phyloP scores from a whole-genome alignment of 192 early-diverging fungal genomes.

The Backusella mclennaniae region DNA sequence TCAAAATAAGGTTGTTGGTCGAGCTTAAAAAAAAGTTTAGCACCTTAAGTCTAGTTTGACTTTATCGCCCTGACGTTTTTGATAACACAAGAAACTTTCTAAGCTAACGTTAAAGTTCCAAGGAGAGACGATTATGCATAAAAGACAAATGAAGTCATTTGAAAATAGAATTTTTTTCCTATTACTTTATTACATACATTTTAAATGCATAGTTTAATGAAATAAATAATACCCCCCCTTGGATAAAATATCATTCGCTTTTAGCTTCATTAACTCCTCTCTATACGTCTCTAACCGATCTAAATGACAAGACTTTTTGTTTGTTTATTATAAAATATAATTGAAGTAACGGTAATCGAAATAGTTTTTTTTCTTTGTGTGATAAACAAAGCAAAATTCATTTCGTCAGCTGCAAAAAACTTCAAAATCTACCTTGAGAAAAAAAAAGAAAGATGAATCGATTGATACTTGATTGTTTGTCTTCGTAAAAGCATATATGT shows the following conservation, averaged over 20 bases:
- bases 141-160: neutral
- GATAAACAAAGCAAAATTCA: neutral
- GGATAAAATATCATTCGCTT: neutral
- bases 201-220: neutral
- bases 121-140: too few species aligned
- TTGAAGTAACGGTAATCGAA: neutral
- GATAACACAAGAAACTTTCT: neutral
- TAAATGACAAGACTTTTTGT: neutral
- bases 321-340: neutral
- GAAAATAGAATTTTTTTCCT: neutral
- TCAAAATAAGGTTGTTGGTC: neutral
- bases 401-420: neutral
- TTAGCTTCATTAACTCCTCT: neutral
- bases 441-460: neutral
- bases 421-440: neutral
- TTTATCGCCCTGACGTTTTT: neutral
- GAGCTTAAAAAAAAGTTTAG: neutral
- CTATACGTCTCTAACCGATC: neutral
- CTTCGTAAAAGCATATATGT: neutral
- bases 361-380: neutral
- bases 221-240: neutral
- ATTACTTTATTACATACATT: neutral
- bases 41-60: neutral
- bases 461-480: neutral
- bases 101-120: neutral